These are phyloP conservation scores for Trypanosoma boissoni DNA, from an alignment of 208 protist genomes.

Conservation along the genomic window DNA sequence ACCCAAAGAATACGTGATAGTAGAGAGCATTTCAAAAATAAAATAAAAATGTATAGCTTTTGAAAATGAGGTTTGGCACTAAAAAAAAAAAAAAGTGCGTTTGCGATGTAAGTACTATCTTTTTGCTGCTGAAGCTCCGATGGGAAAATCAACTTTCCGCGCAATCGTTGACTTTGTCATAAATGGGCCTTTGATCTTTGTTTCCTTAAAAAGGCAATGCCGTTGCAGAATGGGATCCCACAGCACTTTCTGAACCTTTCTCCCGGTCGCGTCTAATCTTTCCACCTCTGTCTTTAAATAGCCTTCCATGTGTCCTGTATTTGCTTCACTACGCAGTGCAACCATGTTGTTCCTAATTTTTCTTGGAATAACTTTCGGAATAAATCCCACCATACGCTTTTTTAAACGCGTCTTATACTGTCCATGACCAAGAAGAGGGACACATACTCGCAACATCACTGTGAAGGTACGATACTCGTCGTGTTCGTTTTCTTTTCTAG, in stretches of 20 bases:
- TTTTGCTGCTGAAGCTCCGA: slow-evolving; percentile 14
- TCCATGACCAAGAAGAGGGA: slow-evolving; percentile 43
- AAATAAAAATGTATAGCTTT: background rate
- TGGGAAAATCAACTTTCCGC: slow-evolving; percentile 66
- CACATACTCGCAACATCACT: slow-evolving; percentile 40
- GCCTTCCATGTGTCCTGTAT: slow-evolving; percentile 80
- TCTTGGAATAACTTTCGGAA: slow-evolving; percentile 77
- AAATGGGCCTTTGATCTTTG: slow-evolving; percentile 78
- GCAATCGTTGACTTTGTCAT: slow-evolving; percentile 68
- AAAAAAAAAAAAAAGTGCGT: background rate
- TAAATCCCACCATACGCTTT: slow-evolving; percentile 86
- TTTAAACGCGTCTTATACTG: slow-evolving; percentile 88
- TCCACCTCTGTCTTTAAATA: slow-evolving; percentile 81
- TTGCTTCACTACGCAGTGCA: slow-evolving; percentile 79
- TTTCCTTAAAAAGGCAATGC: slow-evolving; percentile 76
- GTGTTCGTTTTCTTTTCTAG: slow-evolving; percentile 7
- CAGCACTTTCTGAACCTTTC: slow-evolving; percentile 74
- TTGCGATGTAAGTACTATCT: slow-evolving; percentile 1
- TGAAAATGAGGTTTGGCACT: no score
- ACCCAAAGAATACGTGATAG: no score
- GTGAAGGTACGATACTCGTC: slow-evolving; percentile 6
- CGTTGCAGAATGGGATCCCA: slow-evolving; percentile 80
- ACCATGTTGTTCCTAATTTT: slow-evolving; percentile 84
- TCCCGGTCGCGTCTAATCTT: slow-evolving; percentile 69
- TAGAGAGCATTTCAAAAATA: no score